Evolutionary conservation across 805 yeast genomes (phyloP).

Genomic region (Metschnikowia shivogae): DNA sequence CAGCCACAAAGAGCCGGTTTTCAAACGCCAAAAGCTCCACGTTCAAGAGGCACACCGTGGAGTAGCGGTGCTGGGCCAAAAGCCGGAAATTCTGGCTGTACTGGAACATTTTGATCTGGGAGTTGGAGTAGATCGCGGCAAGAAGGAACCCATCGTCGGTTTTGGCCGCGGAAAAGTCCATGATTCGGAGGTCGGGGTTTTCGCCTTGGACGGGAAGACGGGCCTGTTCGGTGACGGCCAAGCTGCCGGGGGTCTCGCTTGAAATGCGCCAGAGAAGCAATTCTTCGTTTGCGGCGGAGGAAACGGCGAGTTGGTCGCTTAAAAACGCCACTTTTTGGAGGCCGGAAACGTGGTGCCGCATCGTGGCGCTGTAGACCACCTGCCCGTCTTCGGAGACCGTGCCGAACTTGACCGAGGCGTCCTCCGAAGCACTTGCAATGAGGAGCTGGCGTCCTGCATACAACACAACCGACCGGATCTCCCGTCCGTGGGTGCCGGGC

Average conservation of each 20-base stretch:
- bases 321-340: slow-evolving; percentile 70
- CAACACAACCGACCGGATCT: slow-evolving; percentile 71
- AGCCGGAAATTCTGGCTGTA: slow-evolving; percentile 46
- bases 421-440: slow-evolving; percentile 82
- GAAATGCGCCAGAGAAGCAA: slow-evolving; percentile 71
- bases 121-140: slow-evolving; percentile 80
- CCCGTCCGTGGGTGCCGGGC: slow-evolving; percentile 87
- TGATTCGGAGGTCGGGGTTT: slow-evolving; percentile 81
- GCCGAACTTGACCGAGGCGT: slow-evolving; percentile 69
- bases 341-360: slow-evolving; percentile 85
- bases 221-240: slow-evolving; percentile 47
- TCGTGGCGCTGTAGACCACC: slow-evolving; percentile 50
- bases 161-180: slow-evolving; percentile 64
- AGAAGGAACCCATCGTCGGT: slow-evolving; percentile 47
- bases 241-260: slow-evolving; percentile 28
- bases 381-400: slow-evolving; percentile 36
- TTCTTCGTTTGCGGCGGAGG: slow-evolving; percentile 85
- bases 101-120: slow-evolving; percentile 64
- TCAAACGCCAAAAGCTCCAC: slow-evolving; percentile 41
- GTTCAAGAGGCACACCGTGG: slow-evolving; percentile 73
- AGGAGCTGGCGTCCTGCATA: slow-evolving; percentile 38
- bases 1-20: slow-evolving; percentile 33
- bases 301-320: slow-evolving; percentile 41
- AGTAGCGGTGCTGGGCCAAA: slow-evolving; percentile 50
- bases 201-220: slow-evolving; percentile 51